Evolutionary conservation across 805 yeast genomes (phyloP), one percentile per base, ranked within the genome.

Genomic region (Zygosaccharomyces bisporus): DNA sequence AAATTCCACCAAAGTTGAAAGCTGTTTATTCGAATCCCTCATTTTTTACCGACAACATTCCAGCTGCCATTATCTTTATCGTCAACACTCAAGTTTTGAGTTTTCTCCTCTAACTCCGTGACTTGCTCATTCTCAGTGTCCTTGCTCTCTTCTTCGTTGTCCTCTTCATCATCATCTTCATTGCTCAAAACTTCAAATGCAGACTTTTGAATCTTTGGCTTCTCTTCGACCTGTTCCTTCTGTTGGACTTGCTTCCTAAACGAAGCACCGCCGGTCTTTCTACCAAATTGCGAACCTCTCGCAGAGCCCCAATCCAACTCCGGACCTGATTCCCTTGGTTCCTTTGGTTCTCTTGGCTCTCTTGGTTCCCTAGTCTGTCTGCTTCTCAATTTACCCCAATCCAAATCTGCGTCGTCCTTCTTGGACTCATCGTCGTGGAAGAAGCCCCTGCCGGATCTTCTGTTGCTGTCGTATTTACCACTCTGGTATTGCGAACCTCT

Each of bases 161-260:
- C 71, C 5, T 71, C 75, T 1, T 73, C 79, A 2, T 73, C 79
- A 3, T 77, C 81, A 42, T 72, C 80, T 24, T 77, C 80, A 43
- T 58, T 61, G 41, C 75, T 68, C 58, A 79, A 65, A 18, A 79
- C 79, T 39, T 73, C 67, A 56, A 70, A 79, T 2, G 74, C 64
- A 29, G 81, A 74, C 55, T 69, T 72, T 60, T 65, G 72, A 42
- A 58, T 58, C 48, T 55, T 63, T 44, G 66, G 62, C 50, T 60
- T 59, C 25, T 64, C 63, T 36, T 58, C 62, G 19, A 57, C 54
- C 38, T 58, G 54, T 35, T 59, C 53, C 46, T 57, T 40, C 14
- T 54, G 39, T n/a, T 53, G 48, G 25, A 23, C 33, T 33, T 31
- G 42, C 24, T 43, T 39, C 42, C 41, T 47, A 27, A 33, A 38